Evolutionary conservation across 129 eudicot species (phyloP).

Genomic region (Tagetes patula): DNA sequence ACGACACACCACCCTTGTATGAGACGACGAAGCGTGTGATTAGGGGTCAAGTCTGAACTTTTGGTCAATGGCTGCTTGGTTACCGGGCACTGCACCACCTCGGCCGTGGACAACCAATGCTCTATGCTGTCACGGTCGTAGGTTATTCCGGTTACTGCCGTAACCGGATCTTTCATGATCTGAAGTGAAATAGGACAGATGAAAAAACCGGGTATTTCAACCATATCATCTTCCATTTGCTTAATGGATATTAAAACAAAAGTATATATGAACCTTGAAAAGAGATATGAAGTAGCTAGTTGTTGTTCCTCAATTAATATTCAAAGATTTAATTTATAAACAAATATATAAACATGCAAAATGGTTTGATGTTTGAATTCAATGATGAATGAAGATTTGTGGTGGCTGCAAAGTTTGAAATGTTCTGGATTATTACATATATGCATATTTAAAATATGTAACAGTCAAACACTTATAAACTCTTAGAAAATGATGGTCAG

Average conservation of each 20-base stretch:
- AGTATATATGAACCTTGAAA: neutral
- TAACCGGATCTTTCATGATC: conserved; percentile 90
- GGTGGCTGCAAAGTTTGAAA: conserved; percentile 27
- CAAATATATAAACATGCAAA: neutral
- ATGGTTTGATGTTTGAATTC: conserved; percentile 26
- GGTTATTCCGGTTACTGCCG: conserved; percentile 76
- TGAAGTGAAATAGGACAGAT: conserved; percentile 86
- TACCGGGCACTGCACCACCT: conserved; percentile 51
- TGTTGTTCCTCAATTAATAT: neutral
- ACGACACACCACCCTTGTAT: conserved; percentile 84
- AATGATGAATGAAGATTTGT: neutral
- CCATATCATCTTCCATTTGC: conserved; percentile 44
- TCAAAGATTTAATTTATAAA: neutral
- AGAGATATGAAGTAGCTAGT: neutral
- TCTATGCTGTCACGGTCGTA: conserved; percentile 77
- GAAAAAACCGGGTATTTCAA: conserved; percentile 65
- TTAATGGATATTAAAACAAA: conserved; percentile 9
- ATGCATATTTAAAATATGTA: neutral
- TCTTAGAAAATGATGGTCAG: conserved; percentile 12
- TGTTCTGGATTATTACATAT: neutral
- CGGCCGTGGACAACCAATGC: conserved; percentile 59
- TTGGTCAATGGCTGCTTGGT: conserved; percentile 57
- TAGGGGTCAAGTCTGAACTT: conserved; percentile 69
- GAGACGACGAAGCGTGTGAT: conserved; percentile 73
- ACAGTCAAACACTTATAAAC: conserved; percentile 8